phyloP scores from a whole-genome alignment of 192 early-diverging fungal genomes.

The Umbelopsis vinacea region DNA sequence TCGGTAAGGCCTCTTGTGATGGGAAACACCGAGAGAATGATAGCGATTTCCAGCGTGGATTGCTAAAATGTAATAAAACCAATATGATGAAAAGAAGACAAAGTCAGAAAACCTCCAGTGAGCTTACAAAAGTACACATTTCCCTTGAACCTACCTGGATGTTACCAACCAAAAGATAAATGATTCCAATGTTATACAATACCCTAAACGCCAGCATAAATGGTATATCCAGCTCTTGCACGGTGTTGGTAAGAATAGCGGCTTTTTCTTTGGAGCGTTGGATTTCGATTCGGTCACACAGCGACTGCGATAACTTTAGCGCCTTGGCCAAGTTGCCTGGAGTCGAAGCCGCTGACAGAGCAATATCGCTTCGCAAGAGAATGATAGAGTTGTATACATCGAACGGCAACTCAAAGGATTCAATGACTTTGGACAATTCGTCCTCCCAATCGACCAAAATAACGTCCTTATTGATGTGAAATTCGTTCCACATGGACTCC shows the following conservation, averaged over 20 bases:
- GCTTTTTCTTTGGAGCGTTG: conserved; percentile 30
- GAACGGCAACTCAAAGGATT: conserved; percentile 36
- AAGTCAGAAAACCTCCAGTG: too few relatives aligned
- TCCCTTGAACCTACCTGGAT: conserved; percentile 40
- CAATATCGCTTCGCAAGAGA: conserved; percentile 37
- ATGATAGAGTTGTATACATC: conserved; percentile 36
- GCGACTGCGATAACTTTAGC: conserved; percentile 33
- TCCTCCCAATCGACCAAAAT: conserved; percentile 26
- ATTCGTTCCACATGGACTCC: conserved; percentile 34
- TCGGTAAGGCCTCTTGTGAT: conserved; percentile 28
- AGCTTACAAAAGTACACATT: too few relatives aligned
- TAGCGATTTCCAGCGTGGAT: conserved; percentile 41
- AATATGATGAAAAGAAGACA: background rate
- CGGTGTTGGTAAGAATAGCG: conserved; percentile 5
- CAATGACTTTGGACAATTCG: conserved; percentile 28
- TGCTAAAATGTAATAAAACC: conserved; percentile 21
- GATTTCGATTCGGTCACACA: conserved; percentile 40
- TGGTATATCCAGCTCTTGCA: conserved; percentile 34
- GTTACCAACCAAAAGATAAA: conserved; percentile 41
- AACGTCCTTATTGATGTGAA: background rate
- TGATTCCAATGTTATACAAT: conserved; percentile 42
- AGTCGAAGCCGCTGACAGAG: conserved; percentile 35
- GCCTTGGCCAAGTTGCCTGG: conserved; percentile 38
- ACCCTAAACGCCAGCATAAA: conserved; percentile 45
- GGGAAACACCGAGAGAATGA: conserved; percentile 42